Evolutionary conservation across 345 rosid genomes (phyloP).

Genomic region (Microcos paniculata): DNA sequence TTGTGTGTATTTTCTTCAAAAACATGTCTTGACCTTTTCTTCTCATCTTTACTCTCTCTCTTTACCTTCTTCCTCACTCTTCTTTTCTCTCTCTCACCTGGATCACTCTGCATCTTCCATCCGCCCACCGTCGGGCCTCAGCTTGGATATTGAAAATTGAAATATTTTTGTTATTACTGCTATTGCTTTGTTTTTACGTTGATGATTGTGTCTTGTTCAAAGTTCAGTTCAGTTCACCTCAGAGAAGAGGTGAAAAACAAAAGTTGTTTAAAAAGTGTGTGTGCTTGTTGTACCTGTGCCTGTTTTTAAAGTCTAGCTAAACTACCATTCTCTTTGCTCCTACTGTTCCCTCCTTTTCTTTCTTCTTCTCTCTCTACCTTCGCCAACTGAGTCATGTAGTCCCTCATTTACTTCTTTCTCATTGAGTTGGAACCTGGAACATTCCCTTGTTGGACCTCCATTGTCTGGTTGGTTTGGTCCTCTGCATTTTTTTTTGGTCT

Average conservation of each 20-base stretch:
- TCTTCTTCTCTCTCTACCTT: not conserved
- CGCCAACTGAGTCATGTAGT: not conserved
- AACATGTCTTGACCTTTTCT: not conserved
- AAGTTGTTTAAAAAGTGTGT: not conserved
- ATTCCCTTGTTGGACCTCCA: not conserved
- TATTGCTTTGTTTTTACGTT: constrained; percentile 12
- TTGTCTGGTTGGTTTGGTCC: not conserved
- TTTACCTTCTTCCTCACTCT: not conserved
- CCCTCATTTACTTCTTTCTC: not conserved
- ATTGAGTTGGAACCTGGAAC: not conserved
- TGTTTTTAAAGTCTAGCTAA: not conserved
- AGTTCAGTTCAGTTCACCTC: not conserved
- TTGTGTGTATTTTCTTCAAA: not conserved
- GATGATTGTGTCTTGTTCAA: not conserved
- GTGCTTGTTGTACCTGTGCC: too few species aligned
- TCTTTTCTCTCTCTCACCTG: not conserved
- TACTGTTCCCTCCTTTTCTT: not conserved
- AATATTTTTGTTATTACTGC: not conserved
- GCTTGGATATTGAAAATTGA: not conserved
- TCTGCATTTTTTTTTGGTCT: not conserved
- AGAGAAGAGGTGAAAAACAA: not conserved
- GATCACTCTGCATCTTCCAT: not conserved
- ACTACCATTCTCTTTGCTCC: not conserved
- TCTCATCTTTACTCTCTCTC: not conserved
- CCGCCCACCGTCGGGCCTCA: not conserved